Evolutionary conservation across 2,329 filamentous ascomycete genomes (phyloP).

Genomic region (Hypoxylon rubiginosum): DNA sequence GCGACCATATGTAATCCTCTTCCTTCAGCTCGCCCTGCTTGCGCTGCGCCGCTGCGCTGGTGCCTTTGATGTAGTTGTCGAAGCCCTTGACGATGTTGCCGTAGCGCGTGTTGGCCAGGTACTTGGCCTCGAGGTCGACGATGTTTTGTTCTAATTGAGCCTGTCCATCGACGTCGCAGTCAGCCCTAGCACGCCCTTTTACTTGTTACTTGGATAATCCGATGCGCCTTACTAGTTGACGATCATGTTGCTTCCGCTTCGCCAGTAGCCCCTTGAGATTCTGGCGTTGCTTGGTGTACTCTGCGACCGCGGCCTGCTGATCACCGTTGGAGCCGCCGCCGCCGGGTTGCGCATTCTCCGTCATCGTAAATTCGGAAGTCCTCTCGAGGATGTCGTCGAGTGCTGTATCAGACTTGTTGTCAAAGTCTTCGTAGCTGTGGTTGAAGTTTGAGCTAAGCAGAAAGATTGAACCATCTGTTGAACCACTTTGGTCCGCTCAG

Average conservation of each 20-base stretch:
- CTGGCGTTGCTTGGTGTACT: conserved; percentile 65
- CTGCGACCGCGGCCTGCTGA: conserved; percentile 48
- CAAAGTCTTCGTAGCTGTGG: not conserved
- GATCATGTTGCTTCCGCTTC: conserved; percentile 47
- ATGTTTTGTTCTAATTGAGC: conserved; percentile 82
- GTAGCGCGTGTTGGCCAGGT: conserved; percentile 88
- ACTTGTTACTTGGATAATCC: not conserved
- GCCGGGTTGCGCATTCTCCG: conserved; percentile 51
- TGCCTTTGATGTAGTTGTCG: conserved; percentile 97
- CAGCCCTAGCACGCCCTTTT: not conserved
- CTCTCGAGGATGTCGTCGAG: not conserved
- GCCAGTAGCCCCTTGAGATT: conserved; percentile 63
- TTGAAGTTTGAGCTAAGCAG: not conserved
- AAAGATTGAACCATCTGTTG: not conserved
- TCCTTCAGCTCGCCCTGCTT: conserved; percentile 76
- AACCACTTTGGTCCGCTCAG: not conserved
- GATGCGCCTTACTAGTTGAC: conserved; percentile 45
- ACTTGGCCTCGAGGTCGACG: conserved; percentile 83
- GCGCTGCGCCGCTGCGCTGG: conserved; percentile 72
- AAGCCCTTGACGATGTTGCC: conserved; percentile 99
- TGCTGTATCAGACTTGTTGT: not conserved
- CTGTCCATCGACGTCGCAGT: conserved; percentile 53
- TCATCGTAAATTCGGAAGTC: conserved; percentile 41
- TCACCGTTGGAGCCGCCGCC: conserved; percentile 42
- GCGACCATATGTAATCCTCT: conserved; percentile 79